These are phyloP conservation scores for Leonotis leonurus DNA, from an alignment of 257 asterid species.

Conservation along the genomic window DNA sequence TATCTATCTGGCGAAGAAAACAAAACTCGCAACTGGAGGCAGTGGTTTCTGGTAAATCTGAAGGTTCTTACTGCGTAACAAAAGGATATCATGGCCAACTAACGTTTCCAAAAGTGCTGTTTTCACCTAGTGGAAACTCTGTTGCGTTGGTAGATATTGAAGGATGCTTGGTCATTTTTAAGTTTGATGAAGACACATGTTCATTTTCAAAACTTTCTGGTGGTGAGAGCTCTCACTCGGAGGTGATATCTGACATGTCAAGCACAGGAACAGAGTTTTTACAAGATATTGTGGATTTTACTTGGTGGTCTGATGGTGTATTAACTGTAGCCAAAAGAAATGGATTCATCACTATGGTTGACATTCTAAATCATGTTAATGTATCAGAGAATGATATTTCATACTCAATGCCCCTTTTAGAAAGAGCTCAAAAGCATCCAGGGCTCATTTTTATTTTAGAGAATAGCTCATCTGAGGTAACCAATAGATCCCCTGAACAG, in stretches of 20 bases:
- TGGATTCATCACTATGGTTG: constrained; percentile 60
- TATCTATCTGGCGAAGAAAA: constrained; percentile 67
- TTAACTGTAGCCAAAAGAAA: constrained; percentile 56
- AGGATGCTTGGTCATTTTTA: constrained; percentile 62
- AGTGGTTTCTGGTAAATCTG: constrained; percentile 41
- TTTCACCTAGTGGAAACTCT: constrained; percentile 62
- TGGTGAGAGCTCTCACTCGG: constrained; percentile 28
- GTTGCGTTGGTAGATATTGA: constrained; percentile 65
- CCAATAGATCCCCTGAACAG: constrained; percentile 31
- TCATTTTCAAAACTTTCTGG: constrained; percentile 35
- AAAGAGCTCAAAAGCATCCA: constrained; percentile 49
- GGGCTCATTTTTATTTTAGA: constrained; percentile 72
- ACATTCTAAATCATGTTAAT: constrained; percentile 33
- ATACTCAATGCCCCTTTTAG: constrained; percentile 66
- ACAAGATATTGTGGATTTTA: constrained; percentile 56
- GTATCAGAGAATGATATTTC: constrained; percentile 41
- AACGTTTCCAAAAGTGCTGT: constrained; percentile 64
- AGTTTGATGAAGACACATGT: constrained; percentile 48
- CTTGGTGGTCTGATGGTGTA: constrained; percentile 90
- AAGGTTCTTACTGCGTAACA: constrained; percentile 50
- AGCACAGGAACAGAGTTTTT: constrained; percentile 26
- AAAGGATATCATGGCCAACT: constrained; percentile 37
- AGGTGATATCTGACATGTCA: constrained; percentile 27
- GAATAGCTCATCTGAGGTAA: constrained; percentile 37
- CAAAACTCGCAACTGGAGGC: constrained; percentile 46